These are phyloP conservation scores for Bryoerythrophyllum caledonicum DNA, from an alignment of 225 moss, liverwort and hornwort genomes.

Conservation along the genomic window DNA sequence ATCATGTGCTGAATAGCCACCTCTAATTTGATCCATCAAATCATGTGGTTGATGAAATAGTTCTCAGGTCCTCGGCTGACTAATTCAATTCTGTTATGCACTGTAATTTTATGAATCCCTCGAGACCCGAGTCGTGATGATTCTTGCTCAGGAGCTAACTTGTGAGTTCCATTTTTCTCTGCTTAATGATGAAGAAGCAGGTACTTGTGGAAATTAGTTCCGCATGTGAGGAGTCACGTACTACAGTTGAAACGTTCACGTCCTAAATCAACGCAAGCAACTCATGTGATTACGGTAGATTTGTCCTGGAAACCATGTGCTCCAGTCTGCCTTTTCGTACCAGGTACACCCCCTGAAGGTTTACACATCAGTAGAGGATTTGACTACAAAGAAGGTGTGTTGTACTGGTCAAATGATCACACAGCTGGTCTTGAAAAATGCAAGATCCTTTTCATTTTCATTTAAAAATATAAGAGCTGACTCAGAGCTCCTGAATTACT, in stretches of 20 bases:
- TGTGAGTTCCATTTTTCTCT: background rate
- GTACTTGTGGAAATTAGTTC: constrained; percentile 5
- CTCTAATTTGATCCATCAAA: constrained; percentile 2
- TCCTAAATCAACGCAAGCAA: background rate
- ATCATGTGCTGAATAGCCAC: constrained; percentile 47
- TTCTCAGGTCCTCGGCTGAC: background rate
- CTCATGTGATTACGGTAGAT: background rate
- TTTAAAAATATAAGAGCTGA: background rate
- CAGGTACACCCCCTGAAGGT: background rate
- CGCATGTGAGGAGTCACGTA: background rate
- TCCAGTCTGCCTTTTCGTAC: constrained; percentile 11
- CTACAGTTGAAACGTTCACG: background rate
- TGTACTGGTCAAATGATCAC: background rate
- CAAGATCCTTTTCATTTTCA: background rate
- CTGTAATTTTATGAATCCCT: background rate
- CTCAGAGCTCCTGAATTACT: background rate
- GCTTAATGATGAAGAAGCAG: background rate
- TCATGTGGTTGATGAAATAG: too few species aligned
- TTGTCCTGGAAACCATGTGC: constrained; percentile 26
- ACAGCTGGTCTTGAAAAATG: background rate
- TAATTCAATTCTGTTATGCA: constrained; percentile 7
- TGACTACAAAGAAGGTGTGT: background rate
- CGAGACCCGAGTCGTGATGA: background rate
- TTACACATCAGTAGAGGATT: background rate
- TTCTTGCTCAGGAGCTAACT: constrained; percentile 4